Base-by-base conservation (phyloP, 768 basidiomycete species). In the Coprinopsis marcescibilis region DNA sequence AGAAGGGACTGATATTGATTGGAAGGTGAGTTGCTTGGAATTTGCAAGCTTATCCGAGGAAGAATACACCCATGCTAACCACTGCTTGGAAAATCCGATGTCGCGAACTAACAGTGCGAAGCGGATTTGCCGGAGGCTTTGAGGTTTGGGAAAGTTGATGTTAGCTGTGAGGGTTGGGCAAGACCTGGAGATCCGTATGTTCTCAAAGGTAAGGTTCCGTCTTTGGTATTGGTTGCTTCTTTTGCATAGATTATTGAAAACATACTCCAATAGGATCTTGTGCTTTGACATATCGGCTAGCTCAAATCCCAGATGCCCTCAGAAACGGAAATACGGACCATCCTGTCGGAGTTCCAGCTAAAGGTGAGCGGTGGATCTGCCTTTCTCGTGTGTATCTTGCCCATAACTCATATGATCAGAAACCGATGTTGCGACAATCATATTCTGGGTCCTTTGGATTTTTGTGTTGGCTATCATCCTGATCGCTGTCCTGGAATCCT, bases 161-260 rank as follows among this genome's bases (percentile, higher is more conserved):
- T 97, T 1, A 83, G 81, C 14, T 97, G 94, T 56, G 94, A 97
- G 69, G 94, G 94, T 19, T 97, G 87, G 85, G 79, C 76, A 30
- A 68, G 73, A 25, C 78, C 89, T 3, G 91, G 89, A 0, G 94
- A 97, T 65, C 73, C 79, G 1, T 79, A 83, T 61, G 88, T 97
- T 12, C 63, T 95, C 51, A 89, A 90, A 71, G 92, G 93, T 85
- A 29, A 26, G 66, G 52, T 42, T 23, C 15, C n/a, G 10, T 20
- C 32, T 10, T 32, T 17, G 14, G 33, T 7, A 19, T 3, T 20
- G 15, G 50, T 20, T 42, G 46, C 34, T 17, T 33, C 11, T 14
- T n/a, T 30, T 11, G 19, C 27, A 20, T 21, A n/a, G n/a, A n/a
- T n/a, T n/a, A n/a, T n/a, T n/a, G n/a, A n/a, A n/a, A n/a, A n/a